Percentiles rank a stretch among this genome's conserved stretches.
Evolutionary conservation across 2,329 filamentous ascomycete species (phyloP).

Genomic region (Cytospora piceicola): DNA sequence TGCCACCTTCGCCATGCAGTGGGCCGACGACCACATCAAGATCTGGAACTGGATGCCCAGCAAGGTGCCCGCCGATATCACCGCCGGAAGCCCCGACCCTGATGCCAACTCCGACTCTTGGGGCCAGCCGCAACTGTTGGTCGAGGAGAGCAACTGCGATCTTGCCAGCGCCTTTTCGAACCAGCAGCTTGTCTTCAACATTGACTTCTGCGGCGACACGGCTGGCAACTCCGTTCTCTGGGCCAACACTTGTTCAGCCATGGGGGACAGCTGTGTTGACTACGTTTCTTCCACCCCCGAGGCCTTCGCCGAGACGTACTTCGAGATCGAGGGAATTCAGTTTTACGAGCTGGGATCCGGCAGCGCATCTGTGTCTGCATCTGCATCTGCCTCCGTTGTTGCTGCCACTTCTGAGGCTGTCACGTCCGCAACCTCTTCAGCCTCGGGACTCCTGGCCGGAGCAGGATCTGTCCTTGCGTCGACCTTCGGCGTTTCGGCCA

Average conservation of each 20-base stretch:
- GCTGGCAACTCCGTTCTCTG: constrained; percentile 49
- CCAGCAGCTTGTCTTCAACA: constrained; percentile 75
- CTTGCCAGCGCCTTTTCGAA: constrained; percentile 65
- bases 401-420: constrained; percentile 11
- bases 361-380: constrained; percentile 11
- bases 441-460: constrained; percentile 18
- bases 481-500: constrained; percentile 19
- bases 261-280: constrained; percentile 39
- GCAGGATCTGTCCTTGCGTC: constrained; percentile 22
- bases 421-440: constrained; percentile 8
- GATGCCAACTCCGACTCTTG: constrained; percentile 59
- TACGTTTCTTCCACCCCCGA: constrained; percentile 45
- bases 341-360: constrained; percentile 36
- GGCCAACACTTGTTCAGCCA: constrained; percentile 37
- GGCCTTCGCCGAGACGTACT: constrained; percentile 44
- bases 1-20: constrained; percentile 24
- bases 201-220: constrained; percentile 75
- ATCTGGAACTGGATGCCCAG: constrained; percentile 21
- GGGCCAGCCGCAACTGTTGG: constrained; percentile 66
- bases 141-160: constrained; percentile 63
- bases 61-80: constrained; percentile 19
- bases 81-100: constrained; percentile 47
- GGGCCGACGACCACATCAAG: constrained; percentile 23
- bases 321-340: constrained; percentile 50
- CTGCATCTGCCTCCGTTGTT: constrained; percentile 14